Base-by-base conservation (phyloP, 225 moss, liverwort and hornwort species). In the Pleurozium schreberi region DNA sequence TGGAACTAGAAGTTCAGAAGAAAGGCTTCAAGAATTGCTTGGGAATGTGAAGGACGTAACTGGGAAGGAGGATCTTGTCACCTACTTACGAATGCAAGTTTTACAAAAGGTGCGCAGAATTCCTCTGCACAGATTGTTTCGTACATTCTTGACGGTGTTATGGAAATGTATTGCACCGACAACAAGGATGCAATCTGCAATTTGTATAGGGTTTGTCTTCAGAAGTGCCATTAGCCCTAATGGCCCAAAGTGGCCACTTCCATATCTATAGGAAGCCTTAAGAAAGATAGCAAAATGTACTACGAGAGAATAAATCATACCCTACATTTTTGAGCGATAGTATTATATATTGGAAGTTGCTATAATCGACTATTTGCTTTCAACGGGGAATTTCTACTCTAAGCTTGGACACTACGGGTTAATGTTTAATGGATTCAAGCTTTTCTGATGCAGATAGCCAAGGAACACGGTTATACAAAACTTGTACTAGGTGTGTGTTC, bases 61-160 rank as follows among this genome's bases (percentile, higher is more conserved):
- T 80, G 99, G 97, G 84, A 96, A 87, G 93, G 96, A 99, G 90
- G 99, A 99, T 82, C 91, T 99, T 47, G 88, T 96, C n/a, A 93
- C 94, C 82, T 93, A 93, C 57, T 87, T 99, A 82, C 91, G 97
- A 63, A 96, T 96, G 96, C 96, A 95, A 90, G 95, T 95, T 62
- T 89, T 99, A 66, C 99, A 99, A 80, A 93, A 93, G 91, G 91
- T 93, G 84, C 59, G n/a, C 77, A 34, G 57, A 57, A 10, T 63
- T 77, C 26, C 60, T 26, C 60, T 63, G 63, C 62, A 63, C 45
- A 47, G 69, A 42, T 86, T 25, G 23, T 69, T 89, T 89, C 10
- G 10, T 45, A 76, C 49, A 21, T 20, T 84, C 31, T 53, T 84
- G 43, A 76, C 57, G 36, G 42, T 85, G 55, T 12, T 4, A 83